Evolutionary conservation across 1,284 basidiomycete genomes (phyloP), one percentile per base, ranked within the genome.

Genomic region (Ceratobasidium sp.): DNA sequence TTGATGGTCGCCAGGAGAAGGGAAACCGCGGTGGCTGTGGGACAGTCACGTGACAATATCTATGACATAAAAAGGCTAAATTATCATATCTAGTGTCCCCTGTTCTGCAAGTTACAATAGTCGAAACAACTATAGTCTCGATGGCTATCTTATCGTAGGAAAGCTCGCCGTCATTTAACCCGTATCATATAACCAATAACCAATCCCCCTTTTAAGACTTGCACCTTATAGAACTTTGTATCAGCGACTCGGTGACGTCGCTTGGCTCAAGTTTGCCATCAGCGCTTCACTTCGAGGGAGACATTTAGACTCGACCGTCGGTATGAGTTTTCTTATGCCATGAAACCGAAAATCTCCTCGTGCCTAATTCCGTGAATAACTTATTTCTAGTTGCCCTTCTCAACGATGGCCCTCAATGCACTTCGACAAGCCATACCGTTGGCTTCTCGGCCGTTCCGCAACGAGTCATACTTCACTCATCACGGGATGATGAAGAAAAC

Each of bases 1-100:
- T 41, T 72, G 68, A 56, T 72, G 54, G 68, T 61, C 29, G 54
- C n/a, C 31, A 27, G 61, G 68, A 48, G 56, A 61, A 34, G 54
- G 24, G 29, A 48, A 37, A 16, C n/a, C 41, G n/a, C 6, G 34
- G 68, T 72, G 68, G 68, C 68, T 49, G 68, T 72, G 68, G 4
- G 19, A 8, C 5, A n/a, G 8, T 8, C 64, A 41, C 43, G 43
- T 64, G 62, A 63, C 41, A 29, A 46, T 2, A 7, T 16, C 43
- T n/a, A 19, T 48, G 43, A 49, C 46, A 37, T 64, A 64, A 64
- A 49, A 46, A 46, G 22, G 13, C 16, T 34, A 27, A 49, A 27
- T 48, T 43, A 43, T 41, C 9, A 49, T 49, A 24, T 43, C 39
- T 37, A n/a, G 43, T 41, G 2, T 34, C 34, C 34, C 34, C 34